These are phyloP conservation scores for Phaeoacremonium minimum DNA, from an alignment of 2,329 filamentous ascomycete species.

Conservation along the genomic window DNA sequence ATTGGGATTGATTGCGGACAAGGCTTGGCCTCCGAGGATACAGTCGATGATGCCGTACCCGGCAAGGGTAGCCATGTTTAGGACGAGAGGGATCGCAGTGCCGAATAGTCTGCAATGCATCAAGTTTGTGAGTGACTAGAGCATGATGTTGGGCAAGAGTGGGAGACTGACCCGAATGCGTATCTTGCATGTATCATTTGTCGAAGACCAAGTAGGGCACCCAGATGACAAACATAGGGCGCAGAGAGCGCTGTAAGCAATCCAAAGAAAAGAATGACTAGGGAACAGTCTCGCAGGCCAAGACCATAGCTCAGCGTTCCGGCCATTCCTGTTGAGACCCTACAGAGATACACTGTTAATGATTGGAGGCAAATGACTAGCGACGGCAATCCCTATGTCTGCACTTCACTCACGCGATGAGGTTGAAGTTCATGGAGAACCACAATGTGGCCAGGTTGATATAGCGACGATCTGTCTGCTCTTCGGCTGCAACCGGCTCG, in stretches of 20 bases:
- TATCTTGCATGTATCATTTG: slow-evolving; percentile 58
- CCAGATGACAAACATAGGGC: slow-evolving; percentile 48
- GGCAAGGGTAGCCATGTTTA: slow-evolving; percentile 52
- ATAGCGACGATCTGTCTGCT: slow-evolving; percentile 22
- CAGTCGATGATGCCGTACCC: slow-evolving; percentile 53
- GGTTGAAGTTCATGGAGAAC: slow-evolving; percentile 12
- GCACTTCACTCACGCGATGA: slow-evolving; percentile 23
- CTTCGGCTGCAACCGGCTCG: slow-evolving; percentile 21
- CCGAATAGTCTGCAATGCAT: slow-evolving; percentile 38
- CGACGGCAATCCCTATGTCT: slow-evolving; percentile 24
- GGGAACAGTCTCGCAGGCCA: slow-evolving; percentile 46
- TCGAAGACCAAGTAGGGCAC: slow-evolving; percentile 51
- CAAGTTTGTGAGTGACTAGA: slow-evolving; percentile 1
- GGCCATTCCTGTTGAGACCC: slow-evolving; percentile 53
- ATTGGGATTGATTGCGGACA: slow-evolving; percentile 38
- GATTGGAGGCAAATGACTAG: slow-evolving; percentile 4
- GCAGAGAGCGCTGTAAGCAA: slow-evolving; percentile 46
- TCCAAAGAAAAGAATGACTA: slow-evolving; percentile 55
- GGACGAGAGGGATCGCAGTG: slow-evolving; percentile 42
- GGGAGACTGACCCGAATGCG: slow-evolving; percentile 41
- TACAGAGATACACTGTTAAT: slow-evolving; percentile 15
- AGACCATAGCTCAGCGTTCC: slow-evolving; percentile 49
- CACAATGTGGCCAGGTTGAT: slow-evolving; percentile 15
- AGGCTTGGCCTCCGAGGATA: slow-evolving; percentile 49
- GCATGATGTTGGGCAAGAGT: not conserved